Base-by-base conservation (phyloP, 352 stramenopile genomes). In the Pythium sukuiense region DNA sequence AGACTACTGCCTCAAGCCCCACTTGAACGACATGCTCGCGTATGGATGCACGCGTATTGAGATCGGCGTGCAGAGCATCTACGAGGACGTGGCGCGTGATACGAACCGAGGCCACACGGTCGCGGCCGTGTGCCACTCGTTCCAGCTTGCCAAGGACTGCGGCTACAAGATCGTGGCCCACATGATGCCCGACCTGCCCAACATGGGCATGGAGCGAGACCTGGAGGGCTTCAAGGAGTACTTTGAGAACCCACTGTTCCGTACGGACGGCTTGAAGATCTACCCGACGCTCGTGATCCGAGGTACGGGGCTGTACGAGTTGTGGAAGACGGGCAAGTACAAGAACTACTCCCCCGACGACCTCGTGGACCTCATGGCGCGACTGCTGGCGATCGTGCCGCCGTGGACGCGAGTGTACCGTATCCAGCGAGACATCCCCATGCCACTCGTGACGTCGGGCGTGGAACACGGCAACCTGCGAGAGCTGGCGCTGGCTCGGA, bases 91-190 rank as follows among this genome's bases (percentile, higher is more conserved):
- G 29, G 92, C 90, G 5, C 74, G 92, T 27, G 92, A 98, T 67
- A 98, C 92, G 33, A 96, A 96, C 70, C 83, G 97, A 29, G 97
- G 97, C 9, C 97, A 99, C 76, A 98, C 96, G 1, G 95, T 99
- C 13, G 89, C 87, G 7, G 94, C 95, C 11, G 96, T 91, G 59
- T 83, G 79, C 50, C 83, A 91, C 56, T 88, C 79, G 48, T 87
- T 91, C 35, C 79, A 90, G 55, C 66, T 91, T 29, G 72, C 83
- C 11, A 98, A 99, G 72, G 97, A 99, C 78, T 98, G 93, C 62
- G 96, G 97, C 0, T 99, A 98, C 83, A 99, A 99, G 81, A 97
- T 99, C 35, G 96, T 99, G 6, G 97, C 89, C 12, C 97, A 99
- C 76, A 97, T 99, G 90, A 99, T 99, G 97, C 97, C 97, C 0